A percentile compares a stretch with the other conserved stretches of the same genome.
These are phyloP conservation scores for Arctium lappa DNA, from an alignment of 129 eudicot species.

Conservation along the genomic window DNA sequence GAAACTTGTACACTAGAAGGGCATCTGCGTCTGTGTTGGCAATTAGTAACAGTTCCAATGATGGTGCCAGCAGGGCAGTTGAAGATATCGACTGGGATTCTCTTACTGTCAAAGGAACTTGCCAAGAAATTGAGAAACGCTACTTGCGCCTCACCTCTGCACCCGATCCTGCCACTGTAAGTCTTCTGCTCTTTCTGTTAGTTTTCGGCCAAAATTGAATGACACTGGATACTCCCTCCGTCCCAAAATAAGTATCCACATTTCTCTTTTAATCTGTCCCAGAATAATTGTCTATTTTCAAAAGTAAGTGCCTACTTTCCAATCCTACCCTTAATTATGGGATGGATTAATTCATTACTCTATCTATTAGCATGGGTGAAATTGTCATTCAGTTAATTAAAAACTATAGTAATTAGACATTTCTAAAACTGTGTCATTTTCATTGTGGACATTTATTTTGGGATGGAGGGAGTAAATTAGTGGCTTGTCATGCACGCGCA, in stretches of 20 bases:
- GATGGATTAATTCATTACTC: not conserved
- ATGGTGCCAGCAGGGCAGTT: slow-evolving; percentile 74
- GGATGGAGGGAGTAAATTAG: not conserved
- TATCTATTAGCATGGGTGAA: not conserved
- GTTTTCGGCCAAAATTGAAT: not conserved
- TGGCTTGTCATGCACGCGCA: not conserved
- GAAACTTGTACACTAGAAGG: slow-evolving; percentile 60
- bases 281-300: not conserved
- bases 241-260: not conserved
- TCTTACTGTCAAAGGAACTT: slow-evolving; percentile 89
- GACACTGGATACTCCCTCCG: not conserved
- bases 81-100: slow-evolving; percentile 99
- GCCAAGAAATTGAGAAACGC: slow-evolving; percentile 93
- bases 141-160: slow-evolving; percentile 97
- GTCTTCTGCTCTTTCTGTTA: not conserved
- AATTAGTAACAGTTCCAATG: slow-evolving; percentile 56
- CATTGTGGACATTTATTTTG: not conserved
- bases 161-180: slow-evolving; percentile 97
- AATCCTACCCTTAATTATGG: not conserved
- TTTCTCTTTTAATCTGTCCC: not conserved
- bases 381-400: not conserved
- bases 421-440: not conserved
- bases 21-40: slow-evolving; percentile 57
- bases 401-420: not conserved
- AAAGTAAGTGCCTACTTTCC: not conserved